Base-by-base conservation (phyloP, 495 filamentous ascomycete genomes). In the Penicillium antarcticum region DNA sequence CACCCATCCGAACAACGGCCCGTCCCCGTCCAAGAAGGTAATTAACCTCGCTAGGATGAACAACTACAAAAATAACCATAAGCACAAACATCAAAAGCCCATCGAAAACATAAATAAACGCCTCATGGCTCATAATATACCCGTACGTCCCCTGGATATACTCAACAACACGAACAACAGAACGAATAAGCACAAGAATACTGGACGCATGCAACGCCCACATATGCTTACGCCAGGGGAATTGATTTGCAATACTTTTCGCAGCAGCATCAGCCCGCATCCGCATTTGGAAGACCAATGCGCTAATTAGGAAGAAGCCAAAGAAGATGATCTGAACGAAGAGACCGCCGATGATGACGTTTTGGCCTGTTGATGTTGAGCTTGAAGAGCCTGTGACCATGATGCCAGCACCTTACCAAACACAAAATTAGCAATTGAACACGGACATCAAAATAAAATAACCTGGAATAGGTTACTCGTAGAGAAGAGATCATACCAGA, bases 91-190 rank as follows among this genome's bases (percentile, higher is more conserved):
- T 87, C 43, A 83, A 58, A 32, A 74, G 41, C 21, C 72, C 67
- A 60, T 88, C 86, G 51, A 87, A 87, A 10, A 84, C 57, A 64
- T 85, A 87, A 46, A 87, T 61, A 51, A 78, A 79, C 55, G 72
- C 74, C 66, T 88, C 85, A 37, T 79, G 74, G n/a, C 48, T 57
- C 52, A 86, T 54, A 21, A 80, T 36, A 37, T 62, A 73, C 3
- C 84, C 82, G 11, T 71, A 66, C 16, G 73, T 58, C 0, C 84
- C 84, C 67, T 81, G 69, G 0, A 75, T 26, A 57, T 83, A 88
- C 65, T 90, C 86, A 3, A 83, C 62, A 18, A 84, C 71, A 35
- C 84, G 73, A 58, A 87, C 84, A 24, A 86, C 54, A 16, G 71
- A 80, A n/a, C 86, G 74, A 10, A 87, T 61, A 43, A 89, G 52